Conservation (phyloP, 2,329 filamentous ascomycete genomes). For the Talaromyces verruculosus region DNA sequence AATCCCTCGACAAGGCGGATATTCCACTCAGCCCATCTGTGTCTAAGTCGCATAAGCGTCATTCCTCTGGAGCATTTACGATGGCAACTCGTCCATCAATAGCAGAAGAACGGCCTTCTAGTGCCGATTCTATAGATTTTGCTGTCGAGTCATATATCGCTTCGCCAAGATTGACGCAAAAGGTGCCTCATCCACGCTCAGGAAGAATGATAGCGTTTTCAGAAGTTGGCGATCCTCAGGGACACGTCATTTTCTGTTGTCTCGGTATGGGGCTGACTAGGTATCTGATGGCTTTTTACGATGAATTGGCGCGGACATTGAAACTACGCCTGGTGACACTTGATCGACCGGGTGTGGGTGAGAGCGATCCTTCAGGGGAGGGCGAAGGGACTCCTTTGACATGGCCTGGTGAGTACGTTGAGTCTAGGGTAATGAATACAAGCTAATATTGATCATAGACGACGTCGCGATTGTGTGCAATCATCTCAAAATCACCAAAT, state of each 20-base stretch:
- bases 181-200: slow-evolving; percentile 79
- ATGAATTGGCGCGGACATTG: slow-evolving; percentile 85
- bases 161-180: slow-evolving; percentile 81
- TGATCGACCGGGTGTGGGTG: slow-evolving; percentile 89
- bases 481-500: slow-evolving; percentile 86
- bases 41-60: slow-evolving; percentile 38
- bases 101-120: slow-evolving; percentile 71
- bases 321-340: slow-evolving; percentile 89
- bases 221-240: slow-evolving; percentile 89
- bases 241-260: slow-evolving; percentile 91
- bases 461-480: slow-evolving; percentile 95
- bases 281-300: slow-evolving; percentile 96
- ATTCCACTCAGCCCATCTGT: slow-evolving; percentile 28
- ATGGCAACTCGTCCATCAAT: slow-evolving; percentile 44
- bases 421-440: neutral
- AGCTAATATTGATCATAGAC: slow-evolving; percentile 40
- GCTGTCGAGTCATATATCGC: slow-evolving; percentile 82
- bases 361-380: slow-evolving; percentile 81
- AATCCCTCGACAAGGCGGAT: slow-evolving; percentile 35
- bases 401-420: slow-evolving; percentile 73
- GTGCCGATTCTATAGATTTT: slow-evolving; percentile 82
- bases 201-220: slow-evolving; percentile 91
- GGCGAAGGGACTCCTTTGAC: slow-evolving; percentile 81
- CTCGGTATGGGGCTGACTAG: slow-evolving; percentile 96
- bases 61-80: slow-evolving; percentile 40